Conservation (phyloP, 2,329 filamentous ascomycete species). For the Chaetomium olivaceum region DNA sequence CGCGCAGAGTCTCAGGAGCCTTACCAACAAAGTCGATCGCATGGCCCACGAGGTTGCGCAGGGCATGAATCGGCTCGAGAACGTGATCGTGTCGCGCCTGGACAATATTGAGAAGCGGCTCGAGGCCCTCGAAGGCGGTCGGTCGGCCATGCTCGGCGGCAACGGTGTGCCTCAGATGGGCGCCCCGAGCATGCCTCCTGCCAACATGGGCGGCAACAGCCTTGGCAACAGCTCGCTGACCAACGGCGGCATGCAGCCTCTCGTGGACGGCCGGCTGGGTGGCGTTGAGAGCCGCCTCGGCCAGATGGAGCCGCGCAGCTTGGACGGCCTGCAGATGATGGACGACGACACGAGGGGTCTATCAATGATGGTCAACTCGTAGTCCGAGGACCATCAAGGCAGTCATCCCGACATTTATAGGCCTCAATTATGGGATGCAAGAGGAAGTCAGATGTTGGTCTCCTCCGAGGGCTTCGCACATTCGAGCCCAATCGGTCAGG, state of each 20-base stretch:
- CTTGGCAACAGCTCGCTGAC: constrained; percentile 31
- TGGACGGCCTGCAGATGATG: constrained; percentile 35
- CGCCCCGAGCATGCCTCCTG: constrained; percentile 33
- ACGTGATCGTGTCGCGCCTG: constrained; percentile 56
- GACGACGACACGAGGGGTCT: constrained; percentile 32
- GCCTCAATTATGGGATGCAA: background rate
- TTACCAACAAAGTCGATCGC: constrained; percentile 61
- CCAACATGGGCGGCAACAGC: constrained; percentile 33
- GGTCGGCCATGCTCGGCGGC: constrained; percentile 29
- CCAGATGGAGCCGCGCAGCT: constrained; percentile 33
- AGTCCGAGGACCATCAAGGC: constrained; percentile 5
- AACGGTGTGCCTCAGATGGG: constrained; percentile 32
- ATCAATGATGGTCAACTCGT: constrained; percentile 33
- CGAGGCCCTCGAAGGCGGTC: constrained; percentile 30
- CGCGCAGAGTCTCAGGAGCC: constrained; percentile 57
- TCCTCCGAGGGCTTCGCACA: background rate
- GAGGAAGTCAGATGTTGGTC: background rate
- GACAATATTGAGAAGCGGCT: constrained; percentile 51
- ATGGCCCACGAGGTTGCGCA: constrained; percentile 58
- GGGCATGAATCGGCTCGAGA: constrained; percentile 53
- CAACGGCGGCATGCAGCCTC: constrained; percentile 33
- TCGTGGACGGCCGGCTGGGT: constrained; percentile 34
- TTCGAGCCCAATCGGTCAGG: background rate
- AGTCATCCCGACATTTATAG: background rate
- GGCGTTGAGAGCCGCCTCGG: constrained; percentile 34